Evolutionary conservation across 345 rosid species (phyloP).

Genomic region (Populus deltoides): DNA sequence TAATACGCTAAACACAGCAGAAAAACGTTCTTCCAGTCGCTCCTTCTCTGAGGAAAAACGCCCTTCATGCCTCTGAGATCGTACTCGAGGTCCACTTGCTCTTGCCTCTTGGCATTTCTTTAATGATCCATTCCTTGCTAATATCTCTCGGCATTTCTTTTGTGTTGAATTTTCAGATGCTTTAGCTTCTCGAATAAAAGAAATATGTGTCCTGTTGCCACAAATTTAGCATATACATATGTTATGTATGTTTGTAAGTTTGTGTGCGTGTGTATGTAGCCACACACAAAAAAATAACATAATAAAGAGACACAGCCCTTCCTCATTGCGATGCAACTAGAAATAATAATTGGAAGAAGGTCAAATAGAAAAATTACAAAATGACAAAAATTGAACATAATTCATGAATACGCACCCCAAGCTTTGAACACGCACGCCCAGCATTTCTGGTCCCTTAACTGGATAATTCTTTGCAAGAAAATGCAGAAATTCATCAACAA

Average conservation of each 20-base stretch:
- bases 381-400: background rate
- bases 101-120: conserved; percentile 26
- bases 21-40: conserved; percentile 48
- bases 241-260: background rate
- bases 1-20: conserved; percentile 55
- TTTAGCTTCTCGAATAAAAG: conserved; percentile 58
- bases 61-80: conserved; percentile 25
- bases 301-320: too few relatives aligned
- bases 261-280: background rate
- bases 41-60: conserved; percentile 42
- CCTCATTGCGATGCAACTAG: too few relatives aligned
- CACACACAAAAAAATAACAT: too few relatives aligned
- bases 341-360: too few relatives aligned
- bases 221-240: background rate
- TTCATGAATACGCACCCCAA: conserved; percentile 53
- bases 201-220: conserved; percentile 63
- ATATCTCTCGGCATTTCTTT: conserved; percentile 36
- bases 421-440: conserved; percentile 73
- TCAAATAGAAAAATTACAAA: background rate
- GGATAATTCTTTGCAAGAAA: conserved; percentile 61
- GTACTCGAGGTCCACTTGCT: conserved; percentile 23
- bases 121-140: conserved; percentile 23
- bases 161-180: conserved; percentile 44
- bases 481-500: conserved; percentile 56
- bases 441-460: conserved; percentile 52